These are phyloP conservation scores for Linnemannia schmuckeri DNA, from an alignment of 192 early-diverging fungal genomes.

Conservation along the genomic window DNA sequence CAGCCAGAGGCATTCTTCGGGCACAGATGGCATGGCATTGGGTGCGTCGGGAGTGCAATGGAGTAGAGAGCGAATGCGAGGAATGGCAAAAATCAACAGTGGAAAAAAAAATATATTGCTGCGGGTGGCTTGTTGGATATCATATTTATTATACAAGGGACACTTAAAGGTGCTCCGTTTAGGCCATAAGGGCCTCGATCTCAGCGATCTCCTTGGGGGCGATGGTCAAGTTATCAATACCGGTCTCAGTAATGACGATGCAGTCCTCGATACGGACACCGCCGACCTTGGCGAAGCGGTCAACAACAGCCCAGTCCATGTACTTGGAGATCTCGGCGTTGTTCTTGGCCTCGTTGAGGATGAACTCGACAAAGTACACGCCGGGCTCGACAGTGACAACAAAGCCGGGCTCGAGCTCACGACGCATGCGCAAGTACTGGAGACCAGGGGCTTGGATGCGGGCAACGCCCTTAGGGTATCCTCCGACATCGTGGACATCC, in stretches of 20 bases:
- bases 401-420: conserved; percentile 82
- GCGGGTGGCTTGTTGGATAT: conserved; percentile 5
- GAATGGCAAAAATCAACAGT: neutral
- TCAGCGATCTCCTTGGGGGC: conserved; percentile 86
- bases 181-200: conserved; percentile 76
- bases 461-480: conserved; percentile 82
- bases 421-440: conserved; percentile 75
- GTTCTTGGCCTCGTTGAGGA: conserved; percentile 72
- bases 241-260: conserved; percentile 84
- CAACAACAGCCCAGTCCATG: conserved; percentile 79
- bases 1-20: conserved; percentile 57
- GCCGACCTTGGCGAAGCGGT: conserved; percentile 79
- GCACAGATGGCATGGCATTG: conserved; percentile 46
- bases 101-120: neutral
- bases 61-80: neutral
- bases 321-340: conserved; percentile 70
- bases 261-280: conserved; percentile 96
- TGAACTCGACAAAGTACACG: conserved; percentile 88
- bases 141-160: neutral
- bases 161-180: conserved; percentile 5
- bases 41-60: neutral
- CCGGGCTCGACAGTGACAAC: conserved; percentile 96
- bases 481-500: conserved; percentile 93
- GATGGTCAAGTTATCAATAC: conserved; percentile 87
- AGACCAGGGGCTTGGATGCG: conserved; percentile 80